Percentiles rank a stretch among this genome's conserved stretches.
phyloP scores from a whole-genome alignment of 371 early-diverging fungal species.

The Rhizomucor miehei region DNA sequence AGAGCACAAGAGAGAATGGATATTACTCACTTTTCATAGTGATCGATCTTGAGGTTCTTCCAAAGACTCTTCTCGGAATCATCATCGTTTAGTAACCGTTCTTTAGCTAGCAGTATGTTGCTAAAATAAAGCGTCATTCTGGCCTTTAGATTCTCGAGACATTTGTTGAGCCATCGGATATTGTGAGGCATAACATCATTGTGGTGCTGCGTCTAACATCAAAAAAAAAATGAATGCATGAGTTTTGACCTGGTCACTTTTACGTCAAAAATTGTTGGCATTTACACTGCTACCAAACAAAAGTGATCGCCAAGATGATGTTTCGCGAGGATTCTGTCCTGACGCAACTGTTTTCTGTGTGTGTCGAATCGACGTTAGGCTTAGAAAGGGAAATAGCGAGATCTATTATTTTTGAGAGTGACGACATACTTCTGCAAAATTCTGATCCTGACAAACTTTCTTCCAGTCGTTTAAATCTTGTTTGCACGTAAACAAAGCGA shows the following conservation, averaged over 20 bases:
- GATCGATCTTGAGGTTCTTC: slow-evolving; percentile 54
- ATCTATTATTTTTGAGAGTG: too few species aligned
- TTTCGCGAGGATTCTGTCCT: slow-evolving; percentile 7
- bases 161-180: slow-evolving; percentile 54
- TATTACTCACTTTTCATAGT: slow-evolving; percentile 51
- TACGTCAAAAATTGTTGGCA: not conserved
- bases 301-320: slow-evolving; percentile 6
- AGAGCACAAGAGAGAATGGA: too few species aligned
- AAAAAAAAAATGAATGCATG: too few species aligned
- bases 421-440: slow-evolving; percentile 42
- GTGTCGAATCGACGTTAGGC: not conserved
- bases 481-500: slow-evolving; percentile 42
- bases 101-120: slow-evolving; percentile 52
- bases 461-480: slow-evolving; percentile 52
- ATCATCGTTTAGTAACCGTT: slow-evolving; percentile 48
- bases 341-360: slow-evolving; percentile 16
- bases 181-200: slow-evolving; percentile 50
- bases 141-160: slow-evolving; percentile 52
- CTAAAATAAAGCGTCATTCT: slow-evolving; percentile 67
- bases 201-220: slow-evolving; percentile 17
- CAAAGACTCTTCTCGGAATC: slow-evolving; percentile 52
- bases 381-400: not conserved
- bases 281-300: slow-evolving; percentile 23
- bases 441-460: slow-evolving; percentile 41
- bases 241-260: slow-evolving; percentile 2